Evolutionary conservation across 306 rosid species (phyloP), one percentile per base, ranked within the genome.

Genomic region (Crataegus laevigata): DNA sequence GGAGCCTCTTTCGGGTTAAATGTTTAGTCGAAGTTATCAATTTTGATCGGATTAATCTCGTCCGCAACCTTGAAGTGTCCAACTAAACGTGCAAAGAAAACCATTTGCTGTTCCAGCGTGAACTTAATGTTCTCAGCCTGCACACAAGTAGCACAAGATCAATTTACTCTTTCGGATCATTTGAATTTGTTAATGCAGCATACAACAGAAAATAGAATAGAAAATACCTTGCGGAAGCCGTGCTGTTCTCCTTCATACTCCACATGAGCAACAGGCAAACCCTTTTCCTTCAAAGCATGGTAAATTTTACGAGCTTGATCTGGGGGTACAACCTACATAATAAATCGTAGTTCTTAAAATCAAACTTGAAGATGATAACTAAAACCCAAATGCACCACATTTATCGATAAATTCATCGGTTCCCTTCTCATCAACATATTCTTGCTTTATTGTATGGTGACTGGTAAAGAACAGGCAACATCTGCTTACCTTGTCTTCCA

Each of bases 211-310:
- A 36, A 70, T 24, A 14, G 29, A 4, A 32, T 19, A 63, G 25
- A 50, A 30, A 45, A 22, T 79, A 94, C 96, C 96, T 92, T 94
- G 52, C 99, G 89, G 78, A 94, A 94, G 79, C 99, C 99, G 40
- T 94, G 97, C 78, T 90, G 93, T 81, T 94, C 99, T 84, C 99
- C 99, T 86, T 90, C 96, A 65, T 92, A 94, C 91, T 87, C 91
- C 55, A 92, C 92, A 29, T 90, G 86, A 67, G 96, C 97, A 84
- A 94, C 97, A 8, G 97, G 99, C 83, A 94, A 78, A 22, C 96
- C 96, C 70, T 92, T 92, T 64, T 82, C 87, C 87, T 94, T 94
- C 82, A 94, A 22, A 52, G 99, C 97, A 57, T 38, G 67, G 82
- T 92, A 84, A 74, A 94, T 94, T 84, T 84, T 81, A 66, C 81